Evolutionary conservation across 2,329 filamentous ascomycete species (phyloP).

Genomic region (Fusarium cicatricum): DNA sequence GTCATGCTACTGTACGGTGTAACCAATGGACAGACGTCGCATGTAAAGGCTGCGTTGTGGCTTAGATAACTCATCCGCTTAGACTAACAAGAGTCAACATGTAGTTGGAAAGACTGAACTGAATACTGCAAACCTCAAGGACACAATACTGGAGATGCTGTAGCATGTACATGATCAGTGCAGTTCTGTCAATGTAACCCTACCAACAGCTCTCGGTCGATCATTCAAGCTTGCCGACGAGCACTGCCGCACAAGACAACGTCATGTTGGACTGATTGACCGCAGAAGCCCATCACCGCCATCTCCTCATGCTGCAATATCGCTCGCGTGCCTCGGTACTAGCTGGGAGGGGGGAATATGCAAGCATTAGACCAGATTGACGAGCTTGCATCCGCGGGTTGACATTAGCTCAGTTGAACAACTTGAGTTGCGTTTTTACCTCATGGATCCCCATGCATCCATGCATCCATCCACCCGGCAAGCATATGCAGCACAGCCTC

Average conservation of each 20-base stretch:
- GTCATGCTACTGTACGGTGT: constrained; percentile 4
- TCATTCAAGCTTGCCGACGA: constrained; percentile 6
- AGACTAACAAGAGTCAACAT: not conserved
- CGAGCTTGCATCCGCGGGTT: constrained; percentile 11
- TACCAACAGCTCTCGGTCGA: not conserved
- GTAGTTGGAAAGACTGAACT: not conserved
- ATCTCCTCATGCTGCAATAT: constrained; percentile 5
- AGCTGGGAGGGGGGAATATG: not conserved
- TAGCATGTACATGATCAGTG: too few relatives aligned
- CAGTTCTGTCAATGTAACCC: not conserved
- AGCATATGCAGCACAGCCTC: constrained; percentile 32
- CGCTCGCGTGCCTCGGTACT: constrained; percentile 27
- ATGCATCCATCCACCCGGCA: constrained; percentile 18
- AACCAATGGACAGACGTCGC: constrained; percentile 11
- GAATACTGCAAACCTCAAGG: too few relatives aligned
- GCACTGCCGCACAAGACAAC: constrained; percentile 9
- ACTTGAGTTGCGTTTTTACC: constrained; percentile 7
- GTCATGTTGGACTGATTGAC: constrained; percentile 1
- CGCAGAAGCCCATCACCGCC: constrained; percentile 1
- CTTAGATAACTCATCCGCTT: not conserved
- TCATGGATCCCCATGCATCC: constrained; percentile 24
- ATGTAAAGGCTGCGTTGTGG: too few relatives aligned
- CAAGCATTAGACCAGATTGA: constrained; percentile 15
- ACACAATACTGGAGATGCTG: not conserved
- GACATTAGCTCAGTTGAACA: not conserved